Conservation (phyloP, 2,329 filamentous ascomycete genomes). For the Fonsecaea nubica region DNA sequence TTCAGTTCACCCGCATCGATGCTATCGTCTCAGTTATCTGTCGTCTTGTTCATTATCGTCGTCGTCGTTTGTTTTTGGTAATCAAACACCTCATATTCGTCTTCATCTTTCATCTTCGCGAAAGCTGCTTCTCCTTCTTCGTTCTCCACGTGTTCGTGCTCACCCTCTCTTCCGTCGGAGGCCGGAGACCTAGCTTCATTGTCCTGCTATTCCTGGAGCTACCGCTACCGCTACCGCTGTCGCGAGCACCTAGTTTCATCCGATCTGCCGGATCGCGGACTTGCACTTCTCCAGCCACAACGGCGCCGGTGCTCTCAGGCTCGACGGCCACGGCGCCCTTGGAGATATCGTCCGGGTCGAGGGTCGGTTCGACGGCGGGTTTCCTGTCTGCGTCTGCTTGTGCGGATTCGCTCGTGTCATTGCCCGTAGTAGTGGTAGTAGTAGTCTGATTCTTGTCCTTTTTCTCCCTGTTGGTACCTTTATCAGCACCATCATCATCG, state of each 20-base stretch:
- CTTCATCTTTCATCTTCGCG: not conserved
- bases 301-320: constrained; percentile 20
- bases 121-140: not conserved
- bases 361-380: not conserved
- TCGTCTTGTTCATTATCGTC: not conserved
- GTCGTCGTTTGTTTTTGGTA: not conserved
- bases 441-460: too few species aligned
- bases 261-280: not conserved
- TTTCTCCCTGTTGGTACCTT: not conserved
- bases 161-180: not conserved
- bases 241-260: not conserved
- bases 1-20: too few species aligned
- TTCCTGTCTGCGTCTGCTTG: not conserved
- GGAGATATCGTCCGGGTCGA: constrained; percentile 35
- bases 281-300: not conserved
- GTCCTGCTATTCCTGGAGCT: not conserved
- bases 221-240: too few species aligned
- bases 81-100: not conserved
- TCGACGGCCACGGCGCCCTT: constrained; percentile 27
- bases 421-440: not conserved
- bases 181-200: not conserved
- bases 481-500: not conserved
- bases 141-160: not conserved
- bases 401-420: not conserved
- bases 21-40: not conserved